phyloP scores from a whole-genome alignment of 176 grass and related monocot genomes.

The Eragrostis curvula region DNA sequence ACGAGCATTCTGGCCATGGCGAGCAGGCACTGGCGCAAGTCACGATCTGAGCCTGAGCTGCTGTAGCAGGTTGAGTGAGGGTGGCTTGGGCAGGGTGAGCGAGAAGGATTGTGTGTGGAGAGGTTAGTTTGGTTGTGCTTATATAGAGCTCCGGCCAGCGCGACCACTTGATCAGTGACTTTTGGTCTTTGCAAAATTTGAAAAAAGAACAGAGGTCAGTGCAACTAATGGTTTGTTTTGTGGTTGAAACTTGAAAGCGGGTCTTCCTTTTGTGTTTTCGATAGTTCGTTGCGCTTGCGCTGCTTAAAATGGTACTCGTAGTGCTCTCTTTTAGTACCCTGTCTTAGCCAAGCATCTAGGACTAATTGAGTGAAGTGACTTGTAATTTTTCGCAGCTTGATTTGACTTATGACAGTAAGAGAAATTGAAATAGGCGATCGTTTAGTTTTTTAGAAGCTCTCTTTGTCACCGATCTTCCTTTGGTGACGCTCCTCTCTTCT shows the following conservation, averaged over 20 bases:
- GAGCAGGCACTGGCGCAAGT: neutral
- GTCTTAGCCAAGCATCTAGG: slow-evolving; percentile 1
- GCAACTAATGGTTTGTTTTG: neutral
- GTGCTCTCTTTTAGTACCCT: slow-evolving; percentile 33
- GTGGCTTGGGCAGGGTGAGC: neutral
- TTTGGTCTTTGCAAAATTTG: slow-evolving; percentile 26
- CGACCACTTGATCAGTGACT: neutral
- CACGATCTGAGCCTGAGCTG: slow-evolving; percentile 15
- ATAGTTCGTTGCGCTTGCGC: neutral
- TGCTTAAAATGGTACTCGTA: neutral
- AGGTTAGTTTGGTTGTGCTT: slow-evolving; percentile 16
- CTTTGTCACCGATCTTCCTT: too few relatives aligned
- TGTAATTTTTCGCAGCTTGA: neutral
- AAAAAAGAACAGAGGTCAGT: neutral
- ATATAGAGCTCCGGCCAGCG: slow-evolving; percentile 42
- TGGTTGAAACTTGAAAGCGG: slow-evolving; percentile 25
- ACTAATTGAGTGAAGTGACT: neutral
- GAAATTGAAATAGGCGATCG: too few relatives aligned
- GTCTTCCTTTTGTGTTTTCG: neutral
- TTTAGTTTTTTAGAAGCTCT: too few relatives aligned
- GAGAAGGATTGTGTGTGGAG: slow-evolving; percentile 26
- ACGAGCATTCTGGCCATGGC: slow-evolving; percentile 57
- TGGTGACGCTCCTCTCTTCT: too few relatives aligned
- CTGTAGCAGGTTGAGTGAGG: neutral
- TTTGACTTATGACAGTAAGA: neutral